Evolutionary conservation across 106 monocot genomes (phyloP), one percentile per base, ranked within the genome.

Genomic region (Acanthochlamys bracteata): DNA sequence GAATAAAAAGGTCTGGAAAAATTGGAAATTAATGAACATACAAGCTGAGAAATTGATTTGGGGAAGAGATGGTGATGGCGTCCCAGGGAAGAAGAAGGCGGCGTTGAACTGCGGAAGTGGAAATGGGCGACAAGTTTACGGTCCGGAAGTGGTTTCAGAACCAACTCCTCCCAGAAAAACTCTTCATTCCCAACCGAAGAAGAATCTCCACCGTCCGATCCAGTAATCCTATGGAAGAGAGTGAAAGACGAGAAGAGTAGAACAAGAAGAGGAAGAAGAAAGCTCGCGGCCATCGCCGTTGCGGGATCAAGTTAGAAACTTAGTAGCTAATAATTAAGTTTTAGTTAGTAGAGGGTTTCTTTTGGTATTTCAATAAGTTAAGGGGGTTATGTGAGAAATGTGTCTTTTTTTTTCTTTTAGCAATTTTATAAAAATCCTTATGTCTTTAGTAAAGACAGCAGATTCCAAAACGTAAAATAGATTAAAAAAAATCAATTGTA

Each of bases 31-130:
- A 57, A 21, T 7, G 4, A 1, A 15, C 20, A 24, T 76, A 89
- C 94, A 81, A 96, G 70, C 73, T 96, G 95, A 11, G 90, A 76
- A 56, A 91, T 84, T 61, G 90, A 81, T 76, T 95, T 96, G 69
- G 95, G 95, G 77, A 96, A 96, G 70, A 96, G 63, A 45, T 69
- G 77, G 56, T 96, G 96, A 69, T 96, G 96, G 58, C 74, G 75
- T 11, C 90, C 90, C 40, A 78, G 80, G 59, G 73, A 47, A n/a
- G 54, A 41, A 4, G 84, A 83, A 3, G 78, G 64, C n/a, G 85
- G 74, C 9, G 88, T 75, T 7, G 42, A 53, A 66, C 69, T 88
- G 72, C 79, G 66, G 69, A 96, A 96, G 72, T 91, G 84, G 80
- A 96, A 96, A 57, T 91, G 90, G 11, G 76, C 71, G 13, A 90